A percentile compares a stretch with the other conserved stretches of the same genome.
These are phyloP conservation scores for Allium sativum DNA, from an alignment of 106 monocot species.

Conservation along the genomic window DNA sequence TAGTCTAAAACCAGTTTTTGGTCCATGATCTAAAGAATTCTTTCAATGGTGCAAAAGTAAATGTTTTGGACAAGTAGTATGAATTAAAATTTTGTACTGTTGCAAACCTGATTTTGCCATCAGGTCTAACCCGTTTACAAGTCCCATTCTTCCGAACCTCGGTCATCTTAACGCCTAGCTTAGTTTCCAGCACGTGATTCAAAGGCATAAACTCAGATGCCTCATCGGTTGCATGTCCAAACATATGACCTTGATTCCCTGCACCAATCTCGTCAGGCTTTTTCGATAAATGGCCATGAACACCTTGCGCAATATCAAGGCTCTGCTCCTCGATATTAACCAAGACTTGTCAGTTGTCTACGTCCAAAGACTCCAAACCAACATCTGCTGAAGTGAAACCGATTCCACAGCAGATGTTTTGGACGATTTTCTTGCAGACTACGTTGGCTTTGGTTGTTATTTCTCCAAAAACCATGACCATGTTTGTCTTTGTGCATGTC, in stretches of 20 bases:
- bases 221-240: constrained; percentile 15
- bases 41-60: too few species aligned
- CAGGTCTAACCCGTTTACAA: constrained; percentile 8
- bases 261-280: constrained; percentile 13
- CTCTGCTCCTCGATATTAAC: constrained; percentile 12
- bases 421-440: constrained; percentile 10
- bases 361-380: constrained; percentile 7
- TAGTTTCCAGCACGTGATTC: constrained; percentile 10
- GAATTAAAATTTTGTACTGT: too few species aligned
- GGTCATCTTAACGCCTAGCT: constrained; percentile 6
- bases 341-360: constrained; percentile 8
- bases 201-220: constrained; percentile 12
- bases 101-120: constrained; percentile 14
- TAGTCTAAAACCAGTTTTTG: too few species aligned
- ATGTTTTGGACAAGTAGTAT: too few species aligned
- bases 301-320: constrained; percentile 14
- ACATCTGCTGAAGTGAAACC: constrained; percentile 4
- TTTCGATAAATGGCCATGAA: constrained; percentile 11
- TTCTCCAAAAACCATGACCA: constrained; percentile 19
- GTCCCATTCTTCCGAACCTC: constrained; percentile 9
- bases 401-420: constrained; percentile 5
- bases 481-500: constrained; percentile 18
- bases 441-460: constrained; percentile 8
- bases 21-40: too few species aligned
- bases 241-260: constrained; percentile 12